Conservation (phyloP, 2,329 filamentous ascomycete species). For the Orbilia ellipsospora region DNA sequence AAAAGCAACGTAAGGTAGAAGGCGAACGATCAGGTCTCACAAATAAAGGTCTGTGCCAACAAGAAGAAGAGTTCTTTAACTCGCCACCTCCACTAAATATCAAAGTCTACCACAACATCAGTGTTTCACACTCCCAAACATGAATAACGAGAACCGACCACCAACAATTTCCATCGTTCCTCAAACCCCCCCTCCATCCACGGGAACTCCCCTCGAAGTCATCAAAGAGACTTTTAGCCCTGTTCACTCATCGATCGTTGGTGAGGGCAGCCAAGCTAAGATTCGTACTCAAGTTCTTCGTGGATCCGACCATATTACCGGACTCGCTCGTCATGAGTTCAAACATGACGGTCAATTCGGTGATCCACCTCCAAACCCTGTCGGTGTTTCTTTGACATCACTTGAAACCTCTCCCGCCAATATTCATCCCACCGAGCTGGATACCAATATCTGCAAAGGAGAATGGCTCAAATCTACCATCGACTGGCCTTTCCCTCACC, state of each 20-base stretch:
- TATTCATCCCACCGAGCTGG: constrained; percentile 30
- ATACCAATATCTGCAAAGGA: constrained; percentile 53
- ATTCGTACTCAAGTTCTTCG: constrained; percentile 52
- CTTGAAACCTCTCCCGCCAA: constrained; percentile 32
- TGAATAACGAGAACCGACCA: constrained; percentile 34
- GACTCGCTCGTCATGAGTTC: constrained; percentile 50
- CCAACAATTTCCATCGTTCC: constrained; percentile 13
- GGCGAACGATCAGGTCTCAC: constrained; percentile 4
- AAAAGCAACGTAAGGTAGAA: constrained; percentile 3
- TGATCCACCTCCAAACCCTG: constrained; percentile 38
- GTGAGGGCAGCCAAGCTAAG: constrained; percentile 27
- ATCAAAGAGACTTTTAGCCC: constrained; percentile 24
- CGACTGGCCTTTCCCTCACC: constrained; percentile 43
- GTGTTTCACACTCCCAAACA: constrained; percentile 2
- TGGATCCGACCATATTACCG: constrained; percentile 35
- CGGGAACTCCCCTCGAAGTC: constrained; percentile 1
- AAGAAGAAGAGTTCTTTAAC: constrained; percentile 9
- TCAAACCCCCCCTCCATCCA: neutral
- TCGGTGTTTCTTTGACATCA: constrained; percentile 16
- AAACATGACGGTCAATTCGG: constrained; percentile 50
- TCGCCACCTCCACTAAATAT: neutral
- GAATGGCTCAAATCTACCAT: constrained; percentile 52
- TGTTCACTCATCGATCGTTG: constrained; percentile 17
- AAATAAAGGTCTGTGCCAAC: constrained; percentile 1
- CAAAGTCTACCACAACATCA: constrained; percentile 16